phyloP scores from a whole-genome alignment of 306 rosid genomes.

The Coriaria nepalensis region DNA sequence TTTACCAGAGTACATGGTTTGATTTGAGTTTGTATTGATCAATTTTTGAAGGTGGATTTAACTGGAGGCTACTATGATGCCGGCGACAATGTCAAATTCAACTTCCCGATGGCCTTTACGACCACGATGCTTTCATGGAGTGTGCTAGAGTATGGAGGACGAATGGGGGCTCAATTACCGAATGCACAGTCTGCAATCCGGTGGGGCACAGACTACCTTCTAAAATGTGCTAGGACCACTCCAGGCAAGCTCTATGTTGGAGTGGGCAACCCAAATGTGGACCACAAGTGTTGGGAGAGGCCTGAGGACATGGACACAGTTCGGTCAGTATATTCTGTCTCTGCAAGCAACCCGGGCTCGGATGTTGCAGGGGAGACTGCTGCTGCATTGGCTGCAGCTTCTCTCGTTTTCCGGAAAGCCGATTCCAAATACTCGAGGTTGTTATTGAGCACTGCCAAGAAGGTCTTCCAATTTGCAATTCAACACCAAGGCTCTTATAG shows the following conservation, averaged over 20 bases:
- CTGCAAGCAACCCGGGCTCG: conserved; percentile 54
- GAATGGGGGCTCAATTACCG: conserved; percentile 47
- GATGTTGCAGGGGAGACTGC: conserved; percentile 91
- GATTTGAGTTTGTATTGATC: background rate
- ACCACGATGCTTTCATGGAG: conserved; percentile 89
- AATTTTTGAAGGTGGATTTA: conserved; percentile 54
- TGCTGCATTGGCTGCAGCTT: conserved; percentile 81
- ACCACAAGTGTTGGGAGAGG: conserved; percentile 91
- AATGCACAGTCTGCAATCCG: conserved; percentile 53
- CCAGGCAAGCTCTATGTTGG: conserved; percentile 77
- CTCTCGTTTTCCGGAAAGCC: conserved; percentile 54
- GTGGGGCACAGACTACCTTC: conserved; percentile 65
- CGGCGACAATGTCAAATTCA: conserved; percentile 90
- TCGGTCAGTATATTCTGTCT: conserved; percentile 53
- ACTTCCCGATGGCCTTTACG: conserved; percentile 86
- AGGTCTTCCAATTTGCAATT: conserved; percentile 63
- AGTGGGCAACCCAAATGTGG: conserved; percentile 66
- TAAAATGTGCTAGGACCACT: conserved; percentile 59
- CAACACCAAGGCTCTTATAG: conserved; percentile 64
- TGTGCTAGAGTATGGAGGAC: conserved; percentile 56
- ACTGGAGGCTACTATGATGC: conserved; percentile 88
- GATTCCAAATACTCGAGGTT: conserved; percentile 55
- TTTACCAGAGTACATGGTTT: background rate
- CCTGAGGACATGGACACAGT: conserved; percentile 82
- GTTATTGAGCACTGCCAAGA: conserved; percentile 41